A percentile compares a stretch with the other conserved stretches of the same genome.
phyloP scores from a whole-genome alignment of 2,329 filamentous ascomycete genomes.

The Cordyceps tenuipes region DNA sequence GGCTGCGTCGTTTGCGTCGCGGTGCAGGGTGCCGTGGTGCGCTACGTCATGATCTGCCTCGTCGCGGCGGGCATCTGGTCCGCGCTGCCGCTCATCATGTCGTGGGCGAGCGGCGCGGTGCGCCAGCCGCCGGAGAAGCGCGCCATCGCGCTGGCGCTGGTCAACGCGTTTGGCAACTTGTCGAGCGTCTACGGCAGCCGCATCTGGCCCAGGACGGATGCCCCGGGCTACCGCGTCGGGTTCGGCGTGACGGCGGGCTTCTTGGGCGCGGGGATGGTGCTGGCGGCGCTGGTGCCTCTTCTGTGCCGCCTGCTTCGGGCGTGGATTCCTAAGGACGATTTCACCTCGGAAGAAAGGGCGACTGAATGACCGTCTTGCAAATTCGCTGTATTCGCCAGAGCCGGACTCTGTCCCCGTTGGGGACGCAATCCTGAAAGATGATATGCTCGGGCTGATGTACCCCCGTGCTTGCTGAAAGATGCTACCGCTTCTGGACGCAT shows the following conservation, averaged over 20 bases:
- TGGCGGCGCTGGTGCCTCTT: conserved; percentile 18
- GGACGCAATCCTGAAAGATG: background rate
- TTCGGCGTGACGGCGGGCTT: conserved; percentile 24
- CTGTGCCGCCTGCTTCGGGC: conserved; percentile 13
- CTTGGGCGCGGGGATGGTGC: conserved; percentile 18
- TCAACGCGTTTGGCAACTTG: conserved; percentile 25
- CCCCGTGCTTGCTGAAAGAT: background rate
- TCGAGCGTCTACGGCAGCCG: conserved; percentile 24
- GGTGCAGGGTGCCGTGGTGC: conserved; percentile 17
- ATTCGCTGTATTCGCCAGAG: background rate
- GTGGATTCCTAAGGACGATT: background rate
- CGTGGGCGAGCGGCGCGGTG: conserved; percentile 22
- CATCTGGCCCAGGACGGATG: conserved; percentile 21
- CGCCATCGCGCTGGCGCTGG: conserved; percentile 24
- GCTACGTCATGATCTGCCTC: conserved; percentile 24
- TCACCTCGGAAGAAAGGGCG: background rate
- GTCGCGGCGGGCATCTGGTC: conserved; percentile 20
- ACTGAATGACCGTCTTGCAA: background rate
- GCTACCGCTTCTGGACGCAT: background rate
- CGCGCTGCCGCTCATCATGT: conserved; percentile 20
- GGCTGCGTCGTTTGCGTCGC: conserved; percentile 18
- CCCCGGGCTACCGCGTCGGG: conserved; percentile 19
- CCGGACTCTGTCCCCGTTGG: background rate
- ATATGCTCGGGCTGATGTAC: background rate
- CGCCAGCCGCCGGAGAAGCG: conserved; percentile 23